A percentile compares a stretch with the other conserved stretches of the same genome.
Evolutionary conservation across 2,329 filamentous ascomycete species (phyloP).

Genomic region (Pseudocercospora macadamiae): DNA sequence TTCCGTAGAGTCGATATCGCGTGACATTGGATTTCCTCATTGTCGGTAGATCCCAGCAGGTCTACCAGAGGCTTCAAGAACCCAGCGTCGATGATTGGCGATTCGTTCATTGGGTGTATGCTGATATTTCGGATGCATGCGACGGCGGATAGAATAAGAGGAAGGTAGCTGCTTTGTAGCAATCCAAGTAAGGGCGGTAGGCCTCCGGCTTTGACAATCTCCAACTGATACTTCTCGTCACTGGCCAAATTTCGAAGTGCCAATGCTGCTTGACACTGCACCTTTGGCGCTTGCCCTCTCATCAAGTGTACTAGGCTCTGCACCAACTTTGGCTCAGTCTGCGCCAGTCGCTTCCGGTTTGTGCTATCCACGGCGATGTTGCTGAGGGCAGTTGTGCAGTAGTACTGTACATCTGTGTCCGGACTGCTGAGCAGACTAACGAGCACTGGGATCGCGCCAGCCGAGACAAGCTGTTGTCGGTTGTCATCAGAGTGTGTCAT

Average conservation of each 20-base stretch:
- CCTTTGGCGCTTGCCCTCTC: slow-evolving; percentile 96
- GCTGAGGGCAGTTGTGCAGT: slow-evolving; percentile 96
- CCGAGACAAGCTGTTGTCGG: slow-evolving; percentile 93
- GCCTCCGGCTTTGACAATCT: slow-evolving; percentile 89
- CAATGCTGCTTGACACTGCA: slow-evolving; percentile 94
- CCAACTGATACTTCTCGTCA: slow-evolving; percentile 97
- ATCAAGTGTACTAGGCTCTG: slow-evolving; percentile 94
- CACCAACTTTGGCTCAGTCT: slow-evolving; percentile 87
- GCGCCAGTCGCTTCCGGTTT: slow-evolving; percentile 87
- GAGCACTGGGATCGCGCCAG: slow-evolving; percentile 95
- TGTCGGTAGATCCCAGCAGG: slow-evolving; percentile 90
- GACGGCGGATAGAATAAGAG: slow-evolving; percentile 92
- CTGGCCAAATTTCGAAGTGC: slow-evolving; percentile 94
- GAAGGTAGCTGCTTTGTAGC: slow-evolving; percentile 91
- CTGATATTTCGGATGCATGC: slow-evolving; percentile 99
- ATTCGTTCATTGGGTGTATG: slow-evolving; percentile 96
- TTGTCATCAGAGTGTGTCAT: slow-evolving; percentile 99
- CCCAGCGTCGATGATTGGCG: slow-evolving; percentile 95
- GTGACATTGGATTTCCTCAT: slow-evolving; percentile 98
- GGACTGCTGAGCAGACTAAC: slow-evolving; percentile 90
- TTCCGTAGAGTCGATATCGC: slow-evolving; percentile 97
- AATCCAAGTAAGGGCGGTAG: slow-evolving; percentile 83
- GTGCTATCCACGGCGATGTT: slow-evolving; percentile 95
- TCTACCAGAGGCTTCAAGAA: slow-evolving; percentile 94
- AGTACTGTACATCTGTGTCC: slow-evolving; percentile 98